Percentiles rank a stretch among this genome's conserved stretches.
phyloP scores from a whole-genome alignment of 805 yeast genomes.

The Ogataea methanolica region DNA sequence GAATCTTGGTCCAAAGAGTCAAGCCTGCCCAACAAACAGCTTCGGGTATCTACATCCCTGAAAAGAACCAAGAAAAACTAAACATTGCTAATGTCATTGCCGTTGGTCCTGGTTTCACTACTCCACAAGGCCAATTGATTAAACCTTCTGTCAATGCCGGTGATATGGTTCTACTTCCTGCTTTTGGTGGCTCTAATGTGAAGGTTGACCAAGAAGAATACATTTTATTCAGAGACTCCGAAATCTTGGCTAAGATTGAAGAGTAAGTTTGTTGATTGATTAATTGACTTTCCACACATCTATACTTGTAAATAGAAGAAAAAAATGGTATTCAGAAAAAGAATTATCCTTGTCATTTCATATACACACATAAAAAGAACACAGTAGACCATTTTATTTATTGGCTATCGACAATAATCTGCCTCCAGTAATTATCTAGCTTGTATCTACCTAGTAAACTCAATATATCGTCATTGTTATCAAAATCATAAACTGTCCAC shows the following conservation, averaged over 20 bases:
- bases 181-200: conserved; percentile 87
- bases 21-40: conserved; percentile 92
- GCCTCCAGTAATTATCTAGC: conserved; percentile 58
- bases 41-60: conserved; percentile 90
- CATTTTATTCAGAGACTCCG: conserved; percentile 80
- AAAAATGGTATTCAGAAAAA: not conserved
- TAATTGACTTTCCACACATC: not conserved
- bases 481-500: conserved; percentile 64
- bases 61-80: conserved; percentile 91
- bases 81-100: conserved; percentile 90
- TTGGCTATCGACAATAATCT: conserved; percentile 20
- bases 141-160: conserved; percentile 79
- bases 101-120: conserved; percentile 89
- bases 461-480: conserved; percentile 46
- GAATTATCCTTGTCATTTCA: not conserved
- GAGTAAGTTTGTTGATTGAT: conserved; percentile 31
- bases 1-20: conserved; percentile 92
- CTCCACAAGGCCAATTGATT: conserved; percentile 68
- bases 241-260: conserved; percentile 89
- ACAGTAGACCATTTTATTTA: not conserved
- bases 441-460: conserved; percentile 45
- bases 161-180: conserved; percentile 91
- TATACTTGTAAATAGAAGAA: conserved; percentile 4
- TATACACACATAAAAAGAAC: too few species aligned
- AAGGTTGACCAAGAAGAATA: conserved; percentile 66